Evolutionary conservation across 495 filamentous ascomycete species (phyloP), one percentile per base, ranked within the genome.

Genomic region (Penicillium steckii): DNA sequence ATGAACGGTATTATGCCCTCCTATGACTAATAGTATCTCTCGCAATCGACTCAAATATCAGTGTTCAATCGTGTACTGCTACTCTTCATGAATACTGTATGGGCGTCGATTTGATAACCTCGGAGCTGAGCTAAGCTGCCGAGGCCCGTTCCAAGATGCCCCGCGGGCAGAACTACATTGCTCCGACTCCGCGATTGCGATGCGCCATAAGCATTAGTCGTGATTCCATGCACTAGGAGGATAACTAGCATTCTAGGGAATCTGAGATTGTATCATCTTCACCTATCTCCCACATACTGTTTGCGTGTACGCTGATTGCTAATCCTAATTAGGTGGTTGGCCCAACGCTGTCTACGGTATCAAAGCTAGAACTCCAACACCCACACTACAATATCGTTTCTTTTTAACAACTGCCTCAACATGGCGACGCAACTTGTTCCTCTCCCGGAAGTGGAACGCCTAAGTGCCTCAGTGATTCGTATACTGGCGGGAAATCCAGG

Each of bases 401-500:
- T 35, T 15, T 15, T 15, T 15, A 5, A 10, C 24, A n/a, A 44
- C 17, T 3, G 10, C 15, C 23, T 47, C 23, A 10, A 15, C 10
- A 82, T 81, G 80, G 74, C 74, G 33, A 65, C 71, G 19, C 69
- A 73, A 44, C 63, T 81, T 12, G 63, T 74, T 40, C 59, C 76
- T 3, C 74, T 91, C 30, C 80, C 80, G 15, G 86, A 89, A 48
- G 73, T 88, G 33, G 79, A 86, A 61, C 75, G 82, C 41, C 77
- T 93, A 33, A 85, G 83, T 53, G 72, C 84, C 1, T 71, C 74
- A 12, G 83, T 87, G 15, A 85, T 90, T 55, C 79, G 90, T 49
- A 86, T 95, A 46, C 74, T 95, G 8, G 90, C 82, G 46, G 88
- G 86, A 12, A 95, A 95, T 66, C 88, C 90, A 8, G 81, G 85